Evolutionary conservation across 2,329 filamentous ascomycete genomes (phyloP), one percentile per base, ranked within the genome.

Genomic region (Anisogramma anomala): DNA sequence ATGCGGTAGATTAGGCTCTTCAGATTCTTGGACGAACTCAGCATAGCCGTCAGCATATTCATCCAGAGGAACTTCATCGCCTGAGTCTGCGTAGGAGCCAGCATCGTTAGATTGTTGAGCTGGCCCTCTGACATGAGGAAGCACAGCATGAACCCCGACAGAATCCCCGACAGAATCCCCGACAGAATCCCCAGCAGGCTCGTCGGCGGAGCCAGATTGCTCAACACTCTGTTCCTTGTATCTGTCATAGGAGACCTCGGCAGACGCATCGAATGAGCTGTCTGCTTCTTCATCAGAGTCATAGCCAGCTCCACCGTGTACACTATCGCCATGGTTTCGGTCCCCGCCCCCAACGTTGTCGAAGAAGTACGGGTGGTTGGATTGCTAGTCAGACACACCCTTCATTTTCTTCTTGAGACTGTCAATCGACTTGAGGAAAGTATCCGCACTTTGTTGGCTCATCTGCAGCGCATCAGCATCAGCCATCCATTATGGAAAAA

Each of bases 381-480:
- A n/a, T n/a, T n/a, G n/a, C n/a, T n/a, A 7, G 32, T 15, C 18
- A 20, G 18, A 4, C 14, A n/a, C 32, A 15, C 32, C 33, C 26
- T 45, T 39, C 25, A 75, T 61, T 53, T 74, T 69, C 47, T 60
- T 65, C 53, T 74, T 69, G 34, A 75, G 61, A 48, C 63, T 58
- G 35, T 61, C 55, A 23, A 74, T 62, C 45, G 71, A 68, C 31
- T 64, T 65, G 47, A 72, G 52, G 48, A 75, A 73, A 42, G 52
- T 57, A 56, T 71, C 72, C 6, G 70, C 69, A 49, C 68, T 75
- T 13, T 67, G 65, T 22, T 64, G 61, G 36, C 64, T 71, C 69
- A 74, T 71, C 71, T 75, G 34, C 10, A 41, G 15, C 7, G 11
- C 10, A n/a, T 14, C 6, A 2, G 41, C 18, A 47, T 36, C 5